These are phyloP conservation scores for Musa schizocarpa DNA, from an alignment of 176 grass and related monocot species.

Conservation along the genomic window DNA sequence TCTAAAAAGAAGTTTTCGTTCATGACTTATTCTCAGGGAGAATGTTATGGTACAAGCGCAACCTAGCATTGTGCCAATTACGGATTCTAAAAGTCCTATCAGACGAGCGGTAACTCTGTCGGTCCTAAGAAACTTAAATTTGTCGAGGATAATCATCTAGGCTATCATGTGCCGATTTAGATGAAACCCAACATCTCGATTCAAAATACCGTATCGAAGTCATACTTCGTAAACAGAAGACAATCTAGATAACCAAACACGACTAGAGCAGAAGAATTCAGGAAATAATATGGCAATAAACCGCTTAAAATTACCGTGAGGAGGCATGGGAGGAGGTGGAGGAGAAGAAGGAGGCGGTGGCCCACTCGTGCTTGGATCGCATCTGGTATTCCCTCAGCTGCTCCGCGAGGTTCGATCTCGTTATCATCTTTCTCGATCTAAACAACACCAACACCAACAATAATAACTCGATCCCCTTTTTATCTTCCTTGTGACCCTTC, in stretches of 20 bases:
- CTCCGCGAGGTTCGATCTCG: slow-evolving; percentile 39
- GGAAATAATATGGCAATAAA: not conserved
- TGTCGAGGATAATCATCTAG: too few species aligned
- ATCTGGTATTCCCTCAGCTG: slow-evolving; percentile 36
- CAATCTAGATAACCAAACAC: not conserved
- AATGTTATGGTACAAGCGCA: not conserved
- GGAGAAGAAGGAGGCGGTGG: slow-evolving; percentile 25
- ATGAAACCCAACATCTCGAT: not conserved
- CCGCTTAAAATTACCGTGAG: not conserved
- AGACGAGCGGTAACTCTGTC: too few species aligned
- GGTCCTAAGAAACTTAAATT: too few species aligned
- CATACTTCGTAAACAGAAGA: not conserved
- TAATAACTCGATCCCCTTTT: not conserved
- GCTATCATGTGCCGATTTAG: not conserved
- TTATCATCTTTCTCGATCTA: slow-evolving; percentile 15
- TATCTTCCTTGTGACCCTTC: not conserved
- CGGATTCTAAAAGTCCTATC: not conserved
- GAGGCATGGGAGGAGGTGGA: slow-evolving; percentile 5
- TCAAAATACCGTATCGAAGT: not conserved
- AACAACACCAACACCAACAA: not conserved
- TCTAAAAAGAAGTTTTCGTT: too few species aligned
- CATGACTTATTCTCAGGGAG: too few species aligned
- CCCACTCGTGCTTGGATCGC: slow-evolving; percentile 38
- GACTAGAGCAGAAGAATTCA: not conserved
- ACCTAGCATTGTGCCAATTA: not conserved